Conservation (phyloP, 1,284 basidiomycete species). For the Sanghuangporus weigelae region DNA sequence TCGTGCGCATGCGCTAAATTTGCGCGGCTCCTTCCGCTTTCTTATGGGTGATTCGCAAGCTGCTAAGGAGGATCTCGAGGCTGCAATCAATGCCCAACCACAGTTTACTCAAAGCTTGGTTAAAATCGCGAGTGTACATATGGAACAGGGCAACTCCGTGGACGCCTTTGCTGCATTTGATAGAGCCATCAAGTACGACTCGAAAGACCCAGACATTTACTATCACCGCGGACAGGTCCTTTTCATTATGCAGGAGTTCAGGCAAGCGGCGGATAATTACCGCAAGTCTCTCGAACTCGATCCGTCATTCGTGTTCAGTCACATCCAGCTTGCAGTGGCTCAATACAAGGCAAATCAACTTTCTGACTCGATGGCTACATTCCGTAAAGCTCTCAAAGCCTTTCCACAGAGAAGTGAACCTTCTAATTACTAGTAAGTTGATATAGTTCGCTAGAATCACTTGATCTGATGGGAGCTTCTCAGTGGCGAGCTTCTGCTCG, state of each 20-base stretch:
- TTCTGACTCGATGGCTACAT: constrained; percentile 82
- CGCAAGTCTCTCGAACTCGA: constrained; percentile 84
- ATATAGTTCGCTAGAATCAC: background rate
- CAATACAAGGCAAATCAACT: constrained; percentile 88
- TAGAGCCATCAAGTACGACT: constrained; percentile 78
- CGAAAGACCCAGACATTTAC: constrained; percentile 92
- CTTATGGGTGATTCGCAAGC: constrained; percentile 80
- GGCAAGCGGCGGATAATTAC: constrained; percentile 86
- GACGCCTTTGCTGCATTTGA: constrained; percentile 92
- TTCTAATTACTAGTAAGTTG: constrained; percentile 82
- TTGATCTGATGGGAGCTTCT: background rate
- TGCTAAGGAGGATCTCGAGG: constrained; percentile 84
- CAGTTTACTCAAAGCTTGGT: constrained; percentile 88
- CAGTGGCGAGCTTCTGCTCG: constrained; percentile 92
- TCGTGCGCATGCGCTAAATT: constrained; percentile 86
- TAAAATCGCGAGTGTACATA: constrained; percentile 96
- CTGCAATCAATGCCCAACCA: constrained; percentile 71
- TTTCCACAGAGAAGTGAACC: constrained; percentile 86
- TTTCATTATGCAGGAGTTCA: constrained; percentile 93
- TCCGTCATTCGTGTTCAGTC: constrained; percentile 85
- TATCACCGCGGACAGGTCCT: constrained; percentile 99
- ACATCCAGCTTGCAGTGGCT: constrained; percentile 96
- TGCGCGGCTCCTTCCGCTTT: constrained; percentile 96
- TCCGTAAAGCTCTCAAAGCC: constrained; percentile 74
- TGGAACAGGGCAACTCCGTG: constrained; percentile 85